Base-by-base conservation (phyloP, 1,284 basidiomycete species). In the Leccinum colubrinum region DNA sequence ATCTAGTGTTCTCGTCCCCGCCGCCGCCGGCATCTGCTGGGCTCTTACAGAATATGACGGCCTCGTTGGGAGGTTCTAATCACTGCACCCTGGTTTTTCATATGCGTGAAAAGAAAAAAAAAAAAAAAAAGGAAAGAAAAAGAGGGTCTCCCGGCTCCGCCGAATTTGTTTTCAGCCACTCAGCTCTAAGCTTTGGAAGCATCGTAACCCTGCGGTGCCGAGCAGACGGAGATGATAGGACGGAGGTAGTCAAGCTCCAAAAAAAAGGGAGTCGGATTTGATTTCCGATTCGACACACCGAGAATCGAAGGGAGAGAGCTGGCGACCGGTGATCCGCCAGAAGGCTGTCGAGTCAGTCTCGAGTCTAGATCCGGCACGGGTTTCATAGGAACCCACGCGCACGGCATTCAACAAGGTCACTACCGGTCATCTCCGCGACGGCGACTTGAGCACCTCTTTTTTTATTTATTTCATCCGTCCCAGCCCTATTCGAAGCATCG, bases 31-130 rank as follows among this genome's bases (percentile, higher is more conserved):
- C 8, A 43, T 43, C 41, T 2, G n/a, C 3, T 59, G 20, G 4
- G 11, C 12, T 71, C 84, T 67, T 63, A 88, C 90, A 91, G 70
- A 94, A 94, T 55, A 94, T 90, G 17, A 94, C 90, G 22, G 48
- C 22, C 22, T 25, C 22, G 14, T 94, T 94, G 11, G 91, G 88
- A 91, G 75, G 72, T 91, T 91, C 55, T 91, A 74, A 5, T 91
- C 88, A 7, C 87, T 9, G 39, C n/a, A 90, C 2, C 89, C 89
- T n/a, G 12, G 50, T 27, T 52, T 35, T n/a, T 27, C 20, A 22
- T 52, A 25, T 25, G 48, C 1, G 15, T 6, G 14, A 41, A 5
- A 20, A 22, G 12, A 17, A 30, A 25, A 4, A 41, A 41, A 7
- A 15, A n/a, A 11, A 6, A 43, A 30, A 30, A 30, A 9, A 1